These are phyloP conservation scores for Mycosphaerella sp. DNA, from an alignment of 2,329 filamentous ascomycete species.

Conservation along the genomic window DNA sequence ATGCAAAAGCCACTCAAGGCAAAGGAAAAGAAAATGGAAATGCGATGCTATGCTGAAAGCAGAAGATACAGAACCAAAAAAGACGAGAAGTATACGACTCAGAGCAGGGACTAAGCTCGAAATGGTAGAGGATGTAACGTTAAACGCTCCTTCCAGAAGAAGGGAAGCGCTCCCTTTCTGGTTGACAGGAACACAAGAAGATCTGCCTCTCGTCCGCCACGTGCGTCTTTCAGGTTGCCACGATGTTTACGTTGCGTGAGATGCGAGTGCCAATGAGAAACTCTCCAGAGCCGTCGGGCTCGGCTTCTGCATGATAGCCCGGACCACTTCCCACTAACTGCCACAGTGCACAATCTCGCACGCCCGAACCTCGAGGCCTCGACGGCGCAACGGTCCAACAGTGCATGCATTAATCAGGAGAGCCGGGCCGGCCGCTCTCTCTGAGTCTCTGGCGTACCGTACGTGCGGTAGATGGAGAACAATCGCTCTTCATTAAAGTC, in stretches of 20 bases:
- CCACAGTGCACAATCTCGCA: not conserved
- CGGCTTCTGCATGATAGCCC: not conserved
- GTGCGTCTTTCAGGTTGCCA: not conserved
- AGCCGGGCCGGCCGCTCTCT: not conserved
- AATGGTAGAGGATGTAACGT: constrained; percentile 4
- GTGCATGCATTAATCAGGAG: not conserved
- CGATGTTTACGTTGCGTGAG: not conserved
- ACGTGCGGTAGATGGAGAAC: not conserved
- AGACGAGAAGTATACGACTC: not conserved
- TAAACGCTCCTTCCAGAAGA: constrained; percentile 12
- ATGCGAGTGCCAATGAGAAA: not conserved
- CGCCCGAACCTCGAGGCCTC: not conserved
- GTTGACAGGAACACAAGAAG: not conserved
- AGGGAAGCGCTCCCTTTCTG: constrained; percentile 2
- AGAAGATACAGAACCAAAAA: not conserved
- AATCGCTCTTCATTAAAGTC: not conserved
- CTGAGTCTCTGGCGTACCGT: not conserved
- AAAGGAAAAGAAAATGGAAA: not conserved
- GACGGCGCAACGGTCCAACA: too few species aligned
- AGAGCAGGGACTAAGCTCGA: constrained; percentile 12
- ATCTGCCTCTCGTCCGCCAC: not conserved
- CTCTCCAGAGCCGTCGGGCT: not conserved
- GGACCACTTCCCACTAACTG: not conserved
- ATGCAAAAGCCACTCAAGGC: not conserved
- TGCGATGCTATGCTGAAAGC: not conserved